Base-by-base conservation (phyloP, 1,284 basidiomycete species). In the Ceratobasidium sp. region DNA sequence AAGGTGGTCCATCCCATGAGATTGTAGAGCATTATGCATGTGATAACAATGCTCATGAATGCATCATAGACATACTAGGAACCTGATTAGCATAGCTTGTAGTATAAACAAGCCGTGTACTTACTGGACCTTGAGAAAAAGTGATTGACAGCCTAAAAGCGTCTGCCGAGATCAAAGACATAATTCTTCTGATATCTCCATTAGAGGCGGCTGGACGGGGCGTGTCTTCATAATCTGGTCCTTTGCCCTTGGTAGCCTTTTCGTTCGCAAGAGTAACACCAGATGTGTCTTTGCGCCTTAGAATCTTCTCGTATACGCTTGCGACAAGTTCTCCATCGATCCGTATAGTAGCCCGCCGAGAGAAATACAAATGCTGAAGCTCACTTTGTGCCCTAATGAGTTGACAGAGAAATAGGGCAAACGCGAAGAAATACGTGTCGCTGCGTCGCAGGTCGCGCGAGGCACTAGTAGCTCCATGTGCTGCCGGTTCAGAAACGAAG, bases 1-100 rank as follows among this genome's bases (percentile, higher is more conserved):
- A 76, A 76, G 1, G 75, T 73, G 51, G 56, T 27, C 73, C 53
- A 71, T 6, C 75, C 75, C 75, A 76, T 76, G 1, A 76, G 51
- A 16, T 43, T 58, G 41, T 76, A 73, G 27, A 76, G 51, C 14
- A 76, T 48, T 7, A 41, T 24, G 39, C 51, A 56, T 1, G 75
- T 37, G 37, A 72, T 29, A 31, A 74, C 63, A 19, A 62, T 48
- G 65, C 43, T 53, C 2, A 76, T 41, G 14, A 73, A 73, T 6
- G 69, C 63, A 19, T 76, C 73, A 34, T 74, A 66, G 13, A 92
- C 81, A 79, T 90, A 87, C 79, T 91, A 91, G n/a, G n/a, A n/a
- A n/a, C n/a, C n/a, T n/a, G 31, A n/a, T 43, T 7, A 61, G 59
- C 24, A 2, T 37, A 43, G 19, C 4, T n/a, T 24, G n/a, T 22